phyloP scores from a whole-genome alignment of 108 stramenopile species.

The Heterococcus sp. region DNA sequence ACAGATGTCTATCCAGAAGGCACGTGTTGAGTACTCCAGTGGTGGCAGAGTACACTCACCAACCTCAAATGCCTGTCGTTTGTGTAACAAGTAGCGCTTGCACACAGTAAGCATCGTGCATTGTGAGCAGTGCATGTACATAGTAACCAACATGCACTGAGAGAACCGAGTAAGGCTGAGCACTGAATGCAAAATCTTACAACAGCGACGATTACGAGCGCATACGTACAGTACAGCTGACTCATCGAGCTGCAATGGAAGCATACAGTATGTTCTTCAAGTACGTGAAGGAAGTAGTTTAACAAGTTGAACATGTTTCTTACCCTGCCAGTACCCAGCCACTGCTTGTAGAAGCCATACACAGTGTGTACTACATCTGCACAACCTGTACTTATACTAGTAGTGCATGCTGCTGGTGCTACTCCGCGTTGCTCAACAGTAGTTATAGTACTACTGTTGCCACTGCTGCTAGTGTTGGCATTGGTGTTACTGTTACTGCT shows the following conservation, averaged over 20 bases:
- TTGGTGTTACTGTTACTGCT: neutral
- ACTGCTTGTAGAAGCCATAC: constrained; percentile 44
- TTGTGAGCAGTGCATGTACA: no score
- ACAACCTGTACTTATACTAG: constrained; percentile 8
- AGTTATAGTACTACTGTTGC: neutral
- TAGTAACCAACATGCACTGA: no score
- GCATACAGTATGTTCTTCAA: no score
- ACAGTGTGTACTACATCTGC: constrained; percentile 42
- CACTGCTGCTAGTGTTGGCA: neutral
- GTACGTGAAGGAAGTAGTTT: no score
- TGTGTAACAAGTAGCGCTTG: no score
- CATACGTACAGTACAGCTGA: no score
- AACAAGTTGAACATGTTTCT: no score
- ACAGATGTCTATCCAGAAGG: constrained; percentile 81
- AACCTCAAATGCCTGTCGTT: constrained; percentile 36
- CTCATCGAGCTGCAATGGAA: no score
- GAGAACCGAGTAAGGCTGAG: no score
- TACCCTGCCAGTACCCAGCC: constrained; percentile 22
- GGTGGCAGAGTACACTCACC: constrained; percentile 77
- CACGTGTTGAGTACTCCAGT: constrained; percentile 85
- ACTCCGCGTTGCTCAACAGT: neutral
- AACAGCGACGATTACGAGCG: no score
- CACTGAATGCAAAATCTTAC: no score
- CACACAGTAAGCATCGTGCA: no score
- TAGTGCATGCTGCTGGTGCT: neutral